Percentiles rank a stretch among this genome's conserved stretches.
phyloP scores from a whole-genome alignment of 805 yeast genomes.

The Barnettozyma wickerhamii region DNA sequence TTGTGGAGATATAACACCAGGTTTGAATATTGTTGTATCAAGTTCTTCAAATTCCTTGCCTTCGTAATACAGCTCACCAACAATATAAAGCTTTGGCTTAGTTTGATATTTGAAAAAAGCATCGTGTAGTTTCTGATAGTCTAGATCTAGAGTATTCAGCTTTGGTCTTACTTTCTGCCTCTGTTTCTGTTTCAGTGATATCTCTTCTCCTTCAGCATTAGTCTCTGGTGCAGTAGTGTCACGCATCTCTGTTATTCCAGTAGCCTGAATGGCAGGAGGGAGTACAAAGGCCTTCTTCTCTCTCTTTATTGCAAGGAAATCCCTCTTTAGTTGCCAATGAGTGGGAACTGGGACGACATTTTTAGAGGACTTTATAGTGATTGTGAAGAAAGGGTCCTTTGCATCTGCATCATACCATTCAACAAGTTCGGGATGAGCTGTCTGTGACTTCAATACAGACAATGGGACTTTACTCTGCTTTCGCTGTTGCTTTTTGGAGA shows the following conservation, averaged over 20 bases:
- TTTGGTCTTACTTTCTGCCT: constrained; percentile 88
- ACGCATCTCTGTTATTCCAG: constrained; percentile 88
- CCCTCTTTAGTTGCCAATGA: constrained; percentile 82
- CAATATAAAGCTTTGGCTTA: constrained; percentile 60
- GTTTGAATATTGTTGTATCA: constrained; percentile 41
- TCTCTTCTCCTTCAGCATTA: constrained; percentile 38
- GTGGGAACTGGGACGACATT: constrained; percentile 74
- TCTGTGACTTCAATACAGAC: constrained; percentile 58
- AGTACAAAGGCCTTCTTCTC: constrained; percentile 70
- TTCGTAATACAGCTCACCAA: constrained; percentile 79
- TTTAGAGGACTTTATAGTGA: constrained; percentile 57
- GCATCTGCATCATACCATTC: constrained; percentile 91
- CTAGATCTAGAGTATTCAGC: constrained; percentile 80
- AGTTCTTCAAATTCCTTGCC: constrained; percentile 58
- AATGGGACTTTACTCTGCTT: constrained; percentile 56
- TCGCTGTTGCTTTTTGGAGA: constrained; percentile 49
- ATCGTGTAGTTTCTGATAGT: constrained; percentile 73
- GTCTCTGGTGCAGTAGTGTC: constrained; percentile 33
- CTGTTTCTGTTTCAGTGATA: constrained; percentile 60
- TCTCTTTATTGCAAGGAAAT: constrained; percentile 61
- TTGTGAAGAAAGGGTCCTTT: constrained; percentile 63
- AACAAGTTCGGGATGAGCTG: constrained; percentile 63
- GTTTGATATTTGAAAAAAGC: constrained; percentile 83
- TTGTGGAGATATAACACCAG: constrained; percentile 63
- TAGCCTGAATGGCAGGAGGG: constrained; percentile 72